phyloP scores from a whole-genome alignment of 2,329 filamentous ascomycete genomes.

The Plectosphaerella plurivora region DNA sequence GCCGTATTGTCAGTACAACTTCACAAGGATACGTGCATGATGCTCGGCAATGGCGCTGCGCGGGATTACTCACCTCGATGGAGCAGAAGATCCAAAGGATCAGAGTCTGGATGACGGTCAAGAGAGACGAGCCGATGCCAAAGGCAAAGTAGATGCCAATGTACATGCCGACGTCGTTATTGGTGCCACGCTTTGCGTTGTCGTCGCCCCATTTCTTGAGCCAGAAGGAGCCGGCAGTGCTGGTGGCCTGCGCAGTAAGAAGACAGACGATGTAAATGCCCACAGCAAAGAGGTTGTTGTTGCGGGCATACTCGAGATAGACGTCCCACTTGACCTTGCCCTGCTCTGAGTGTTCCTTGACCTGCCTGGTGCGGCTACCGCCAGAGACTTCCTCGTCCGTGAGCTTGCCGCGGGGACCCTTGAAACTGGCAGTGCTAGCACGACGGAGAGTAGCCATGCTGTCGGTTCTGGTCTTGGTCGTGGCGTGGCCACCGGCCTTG shows the following conservation, averaged over 20 bases:
- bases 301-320: conserved; percentile 90
- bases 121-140: conserved; percentile 76
- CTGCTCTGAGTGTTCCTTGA: conserved; percentile 85
- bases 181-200: conserved; percentile 64
- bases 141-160: conserved; percentile 95
- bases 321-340: conserved; percentile 98
- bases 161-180: conserved; percentile 79
- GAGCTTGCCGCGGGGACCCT: conserved; percentile 76
- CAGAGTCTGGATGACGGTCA: conserved; percentile 88
- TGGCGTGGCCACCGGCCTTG: conserved; percentile 43
- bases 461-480: conserved; percentile 54
- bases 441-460: conserved; percentile 81
- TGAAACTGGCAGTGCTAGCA: conserved; percentile 88
- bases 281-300: conserved; percentile 85
- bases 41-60: neutral
- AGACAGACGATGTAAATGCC: conserved; percentile 73
- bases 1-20: conserved; percentile 8
- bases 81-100: conserved; percentile 99
- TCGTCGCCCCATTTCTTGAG: conserved; percentile 86
- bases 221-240: conserved; percentile 86
- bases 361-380: conserved; percentile 73
- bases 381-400: conserved; percentile 75
- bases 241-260: conserved; percentile 73
- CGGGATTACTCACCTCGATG: conserved; percentile 67
- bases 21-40: neutral